Evolutionary conservation across 2,329 filamentous ascomycete species (phyloP).

Genomic region (Botryosphaeria dothidea): DNA sequence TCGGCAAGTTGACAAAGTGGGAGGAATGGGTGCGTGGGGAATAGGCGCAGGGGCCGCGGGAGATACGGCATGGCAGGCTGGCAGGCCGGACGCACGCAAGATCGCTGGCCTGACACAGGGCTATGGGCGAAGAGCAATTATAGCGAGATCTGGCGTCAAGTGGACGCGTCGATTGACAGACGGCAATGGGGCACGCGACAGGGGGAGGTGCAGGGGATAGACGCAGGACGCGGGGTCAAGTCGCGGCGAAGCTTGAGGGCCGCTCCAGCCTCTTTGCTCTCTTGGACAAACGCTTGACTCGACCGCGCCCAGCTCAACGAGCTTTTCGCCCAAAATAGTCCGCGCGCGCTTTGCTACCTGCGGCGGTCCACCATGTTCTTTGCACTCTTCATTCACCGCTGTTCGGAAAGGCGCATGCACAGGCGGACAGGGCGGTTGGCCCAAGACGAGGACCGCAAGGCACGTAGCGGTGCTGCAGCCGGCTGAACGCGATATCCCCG

Average conservation of each 20-base stretch:
- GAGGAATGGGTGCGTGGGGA: neutral
- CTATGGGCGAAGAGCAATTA: slow-evolving; percentile 1
- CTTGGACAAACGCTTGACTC: slow-evolving; percentile 11
- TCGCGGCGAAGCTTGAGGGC: slow-evolving; percentile 6
- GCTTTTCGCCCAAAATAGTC: too few relatives aligned
- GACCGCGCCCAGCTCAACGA: too few relatives aligned
- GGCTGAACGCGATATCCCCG: too few relatives aligned
- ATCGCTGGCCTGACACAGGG: neutral
- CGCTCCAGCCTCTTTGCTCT: neutral
- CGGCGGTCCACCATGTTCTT: too few relatives aligned
- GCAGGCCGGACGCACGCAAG: too few relatives aligned
- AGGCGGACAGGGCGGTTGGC: too few relatives aligned
- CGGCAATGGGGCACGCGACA: neutral
- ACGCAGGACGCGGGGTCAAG: neutral
- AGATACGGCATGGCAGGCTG: neutral
- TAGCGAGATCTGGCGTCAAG: neutral
- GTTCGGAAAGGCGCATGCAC: too few relatives aligned
- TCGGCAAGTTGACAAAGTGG: neutral
- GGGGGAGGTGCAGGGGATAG: neutral
- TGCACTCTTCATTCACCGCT: too few relatives aligned
- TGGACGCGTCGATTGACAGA: neutral
- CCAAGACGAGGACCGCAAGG: too few relatives aligned
- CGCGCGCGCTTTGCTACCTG: too few relatives aligned
- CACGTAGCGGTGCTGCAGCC: too few relatives aligned
- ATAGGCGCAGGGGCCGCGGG: neutral